These are phyloP conservation scores for Hemileccinum impolitum DNA, from an alignment of 768 basidiomycete species.

Conservation along the genomic window DNA sequence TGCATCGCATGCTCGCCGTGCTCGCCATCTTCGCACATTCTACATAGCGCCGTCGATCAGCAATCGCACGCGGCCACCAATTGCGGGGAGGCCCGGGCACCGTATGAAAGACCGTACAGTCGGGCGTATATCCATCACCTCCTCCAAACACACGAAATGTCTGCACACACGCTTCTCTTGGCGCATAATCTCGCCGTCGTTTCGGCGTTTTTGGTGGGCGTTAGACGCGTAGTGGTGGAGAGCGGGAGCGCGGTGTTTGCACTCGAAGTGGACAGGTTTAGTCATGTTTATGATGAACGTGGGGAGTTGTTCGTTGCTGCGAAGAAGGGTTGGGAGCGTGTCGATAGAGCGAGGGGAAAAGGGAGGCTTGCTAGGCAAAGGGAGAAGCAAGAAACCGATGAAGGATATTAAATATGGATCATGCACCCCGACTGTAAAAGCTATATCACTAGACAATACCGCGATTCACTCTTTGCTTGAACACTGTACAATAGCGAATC, in stretches of 20 bases:
- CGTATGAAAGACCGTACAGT: slow-evolving; percentile 34
- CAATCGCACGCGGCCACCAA: slow-evolving; percentile 17
- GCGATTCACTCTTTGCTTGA: neutral
- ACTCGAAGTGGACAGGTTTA: slow-evolving; percentile 51
- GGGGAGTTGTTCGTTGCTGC: slow-evolving; percentile 50
- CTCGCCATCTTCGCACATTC: slow-evolving; percentile 32
- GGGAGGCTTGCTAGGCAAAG: slow-evolving; percentile 69
- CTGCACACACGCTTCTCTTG: slow-evolving; percentile 68
- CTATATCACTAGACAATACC: neutral
- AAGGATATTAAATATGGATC: no score
- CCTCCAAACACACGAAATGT: slow-evolving; percentile 88
- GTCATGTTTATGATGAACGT: slow-evolving; percentile 46
- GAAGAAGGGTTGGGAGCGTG: slow-evolving; percentile 53
- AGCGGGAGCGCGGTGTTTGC: slow-evolving; percentile 25
- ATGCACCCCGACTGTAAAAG: no score
- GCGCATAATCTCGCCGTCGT: slow-evolving; percentile 75
- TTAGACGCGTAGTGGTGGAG: slow-evolving; percentile 41
- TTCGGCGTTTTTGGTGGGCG: slow-evolving; percentile 57
- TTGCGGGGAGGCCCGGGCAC: neutral
- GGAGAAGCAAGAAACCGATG: slow-evolving; percentile 30
- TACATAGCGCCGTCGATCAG: slow-evolving; percentile 45
- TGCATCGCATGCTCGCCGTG: slow-evolving; percentile 59
- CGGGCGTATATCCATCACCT: slow-evolving; percentile 82
- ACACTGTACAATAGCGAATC: neutral
- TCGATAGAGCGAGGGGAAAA: slow-evolving; percentile 71